Evolutionary conservation across 768 basidiomycete species (phyloP).

Genomic region (Suillus hirtellus): DNA sequence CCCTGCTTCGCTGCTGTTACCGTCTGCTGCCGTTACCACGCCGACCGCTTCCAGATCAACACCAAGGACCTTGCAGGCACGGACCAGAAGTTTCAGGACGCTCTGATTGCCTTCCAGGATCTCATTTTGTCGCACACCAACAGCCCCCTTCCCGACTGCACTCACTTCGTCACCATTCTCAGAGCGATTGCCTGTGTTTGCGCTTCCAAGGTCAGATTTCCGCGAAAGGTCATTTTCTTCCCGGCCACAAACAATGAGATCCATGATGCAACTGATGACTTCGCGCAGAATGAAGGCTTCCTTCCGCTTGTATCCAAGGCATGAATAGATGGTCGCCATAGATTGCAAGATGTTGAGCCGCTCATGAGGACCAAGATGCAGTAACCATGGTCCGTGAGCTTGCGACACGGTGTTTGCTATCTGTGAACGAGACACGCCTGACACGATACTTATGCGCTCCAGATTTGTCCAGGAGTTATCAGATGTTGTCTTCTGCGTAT

Average conservation of each 20-base stretch:
- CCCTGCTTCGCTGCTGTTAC: slow-evolving; percentile 8
- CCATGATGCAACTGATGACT: slow-evolving; percentile 80
- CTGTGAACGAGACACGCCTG: slow-evolving; percentile 67
- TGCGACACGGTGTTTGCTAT: slow-evolving; percentile 68
- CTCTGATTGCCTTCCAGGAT: slow-evolving; percentile 79
- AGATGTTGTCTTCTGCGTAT: slow-evolving; percentile 58
- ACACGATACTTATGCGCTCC: slow-evolving; percentile 66
- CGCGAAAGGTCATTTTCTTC: slow-evolving; percentile 63
- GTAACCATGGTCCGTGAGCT: slow-evolving; percentile 84
- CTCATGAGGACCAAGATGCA: slow-evolving; percentile 76
- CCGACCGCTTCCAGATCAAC: slow-evolving; percentile 76
- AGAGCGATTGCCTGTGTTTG: slow-evolving; percentile 52
- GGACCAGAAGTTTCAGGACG: slow-evolving; percentile 69
- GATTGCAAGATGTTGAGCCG: slow-evolving; percentile 70
- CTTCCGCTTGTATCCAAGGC: slow-evolving; percentile 83
- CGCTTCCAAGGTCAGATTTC: slow-evolving; percentile 34
- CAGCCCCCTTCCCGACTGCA: slow-evolving; percentile 42
- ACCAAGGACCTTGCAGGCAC: slow-evolving; percentile 79
- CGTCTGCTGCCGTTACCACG: slow-evolving; percentile 37
- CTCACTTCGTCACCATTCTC: slow-evolving; percentile 28
- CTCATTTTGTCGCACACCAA: slow-evolving; percentile 75
- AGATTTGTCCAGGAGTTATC: slow-evolving; percentile 50
- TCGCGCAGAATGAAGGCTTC: slow-evolving; percentile 87
- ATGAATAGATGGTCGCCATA: slow-evolving; percentile 74
- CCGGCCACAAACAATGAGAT: slow-evolving; percentile 82